Evolutionary conservation across 305 asterid genomes (phyloP).

Genomic region (Caryopteris hybrid): DNA sequence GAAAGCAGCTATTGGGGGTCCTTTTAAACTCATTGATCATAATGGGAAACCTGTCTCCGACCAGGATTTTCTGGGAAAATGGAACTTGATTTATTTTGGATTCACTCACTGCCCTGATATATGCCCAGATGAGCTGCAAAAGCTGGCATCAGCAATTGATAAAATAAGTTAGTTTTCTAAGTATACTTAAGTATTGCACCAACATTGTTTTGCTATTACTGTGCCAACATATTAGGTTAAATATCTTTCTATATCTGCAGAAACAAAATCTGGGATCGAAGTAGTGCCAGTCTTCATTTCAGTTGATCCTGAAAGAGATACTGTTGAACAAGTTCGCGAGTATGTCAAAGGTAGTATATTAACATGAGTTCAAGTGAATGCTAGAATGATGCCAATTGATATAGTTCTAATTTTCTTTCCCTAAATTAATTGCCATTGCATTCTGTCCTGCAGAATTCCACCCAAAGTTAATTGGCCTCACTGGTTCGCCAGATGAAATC

Average conservation of each 20-base stretch:
- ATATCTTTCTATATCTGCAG: constrained; percentile 33
- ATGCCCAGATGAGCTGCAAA: constrained; percentile 92
- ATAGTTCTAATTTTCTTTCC: not conserved
- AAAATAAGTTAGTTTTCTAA: constrained; percentile 60
- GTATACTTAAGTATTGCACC: not conserved
- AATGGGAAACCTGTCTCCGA: constrained; percentile 77
- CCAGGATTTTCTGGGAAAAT: constrained; percentile 71
- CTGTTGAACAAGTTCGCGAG: constrained; percentile 80
- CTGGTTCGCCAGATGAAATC: constrained; percentile 69
- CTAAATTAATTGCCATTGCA: not conserved
- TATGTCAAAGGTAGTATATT: constrained; percentile 67
- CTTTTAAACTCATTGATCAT: constrained; percentile 84
- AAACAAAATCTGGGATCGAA: constrained; percentile 65
- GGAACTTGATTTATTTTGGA: constrained; percentile 85
- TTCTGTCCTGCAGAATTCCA: constrained; percentile 61
- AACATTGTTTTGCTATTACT: not conserved
- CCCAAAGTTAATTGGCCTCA: constrained; percentile 81
- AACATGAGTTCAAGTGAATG: constrained; percentile 8
- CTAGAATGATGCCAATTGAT: not conserved
- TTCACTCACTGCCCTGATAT: constrained; percentile 98
- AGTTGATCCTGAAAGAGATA: constrained; percentile 95
- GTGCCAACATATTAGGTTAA: not conserved
- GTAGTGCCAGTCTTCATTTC: constrained; percentile 88
- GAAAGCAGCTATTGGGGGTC: constrained; percentile 89
- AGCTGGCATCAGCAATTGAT: constrained; percentile 80